Evolutionary conservation across 2,329 filamentous ascomycete species (phyloP).

Genomic region (Grosmannia huntii): DNA sequence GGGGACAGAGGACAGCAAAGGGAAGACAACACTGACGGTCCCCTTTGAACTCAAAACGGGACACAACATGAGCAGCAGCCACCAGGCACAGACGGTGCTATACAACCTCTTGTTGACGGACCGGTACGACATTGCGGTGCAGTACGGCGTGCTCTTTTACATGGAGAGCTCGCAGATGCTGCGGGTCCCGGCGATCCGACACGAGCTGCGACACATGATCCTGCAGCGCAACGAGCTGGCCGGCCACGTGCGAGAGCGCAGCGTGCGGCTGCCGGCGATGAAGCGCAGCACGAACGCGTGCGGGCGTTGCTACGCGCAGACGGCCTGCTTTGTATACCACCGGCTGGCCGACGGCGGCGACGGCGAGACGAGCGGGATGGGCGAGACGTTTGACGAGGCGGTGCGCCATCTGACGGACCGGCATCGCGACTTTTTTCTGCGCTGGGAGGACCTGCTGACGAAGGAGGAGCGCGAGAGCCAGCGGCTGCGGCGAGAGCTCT

Average conservation of each 20-base stretch:
- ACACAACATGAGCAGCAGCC: slow-evolving; percentile 65
- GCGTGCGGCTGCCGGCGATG: slow-evolving; percentile 72
- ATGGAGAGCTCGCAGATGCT: slow-evolving; percentile 81
- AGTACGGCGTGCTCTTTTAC: slow-evolving; percentile 87
- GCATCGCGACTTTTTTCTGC: slow-evolving; percentile 77
- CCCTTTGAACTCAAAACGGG: slow-evolving; percentile 96
- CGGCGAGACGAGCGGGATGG: slow-evolving; percentile 68
- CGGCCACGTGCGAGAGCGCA: slow-evolving; percentile 69
- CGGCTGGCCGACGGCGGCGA: slow-evolving; percentile 76
- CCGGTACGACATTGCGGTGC: slow-evolving; percentile 84
- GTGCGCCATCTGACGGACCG: slow-evolving; percentile 62
- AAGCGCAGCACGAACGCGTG: slow-evolving; percentile 72
- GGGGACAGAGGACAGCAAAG: slow-evolving; percentile 15
- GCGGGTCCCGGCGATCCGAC: slow-evolving; percentile 70
- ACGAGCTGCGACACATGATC: slow-evolving; percentile 91
- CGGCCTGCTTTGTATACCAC: slow-evolving; percentile 86
- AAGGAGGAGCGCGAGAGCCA: slow-evolving; percentile 88
- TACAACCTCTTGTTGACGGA: slow-evolving; percentile 90
- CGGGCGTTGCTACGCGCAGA: slow-evolving; percentile 79
- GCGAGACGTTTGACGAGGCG: slow-evolving; percentile 68
- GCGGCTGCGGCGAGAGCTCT: slow-evolving; percentile 77
- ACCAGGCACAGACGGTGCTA: slow-evolving; percentile 85
- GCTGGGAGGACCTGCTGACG: slow-evolving; percentile 87
- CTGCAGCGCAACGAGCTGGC: slow-evolving; percentile 89
- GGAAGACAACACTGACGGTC: slow-evolving; percentile 47